Base-by-base conservation (phyloP, 371 early-diverging fungal species). In the Phascolomyces articulosus region DNA sequence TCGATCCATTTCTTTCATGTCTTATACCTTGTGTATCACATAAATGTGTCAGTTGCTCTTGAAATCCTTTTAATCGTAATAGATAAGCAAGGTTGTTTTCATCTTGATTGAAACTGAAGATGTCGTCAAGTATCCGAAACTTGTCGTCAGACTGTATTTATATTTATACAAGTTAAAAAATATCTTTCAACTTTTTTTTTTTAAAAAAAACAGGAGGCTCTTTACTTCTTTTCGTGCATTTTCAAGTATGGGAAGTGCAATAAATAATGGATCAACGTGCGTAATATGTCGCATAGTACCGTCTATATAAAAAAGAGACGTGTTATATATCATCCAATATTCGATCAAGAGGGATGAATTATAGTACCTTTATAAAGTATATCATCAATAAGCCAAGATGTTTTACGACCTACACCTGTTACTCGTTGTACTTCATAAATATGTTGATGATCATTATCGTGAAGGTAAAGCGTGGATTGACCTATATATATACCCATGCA, bases 221-320 rank as follows among this genome's bases (percentile, higher is more conserved):
- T 38, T 29, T 55, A 61, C 66, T 24, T 55, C 28, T 18, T 62
- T 23, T 15, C 58, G 67, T 16, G 40, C 62, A n/a, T 38, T 27
- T 34, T 56, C 58, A 10, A 67, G 40, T 13, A 67, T 48, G 11
- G 67, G 63, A 11, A 67, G 31, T 10, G 62, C 58, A 31, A 67
- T 62, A 51, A 62, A 67, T 47, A 67, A 27, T 4, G 67, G 67
- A 62, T 67, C 67, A n/a, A 67, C 63, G 21, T 57, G 67, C 1
- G 67, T 51, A 41, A 67, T 67, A 54, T 41, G 47, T 18, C 63
- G 55, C 20, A 62, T 41, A 4, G 62, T 26, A 16, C 67, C 67
- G 31, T 67, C 67, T 67, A 41, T 58, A 40, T 58, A 27, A 40
- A 38, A 41, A 18, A 26, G 6, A 29, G 13, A 20, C 26, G 29